Base-by-base conservation (phyloP, 495 filamentous ascomycete species). In the Staphylotrichum longicolle region DNA sequence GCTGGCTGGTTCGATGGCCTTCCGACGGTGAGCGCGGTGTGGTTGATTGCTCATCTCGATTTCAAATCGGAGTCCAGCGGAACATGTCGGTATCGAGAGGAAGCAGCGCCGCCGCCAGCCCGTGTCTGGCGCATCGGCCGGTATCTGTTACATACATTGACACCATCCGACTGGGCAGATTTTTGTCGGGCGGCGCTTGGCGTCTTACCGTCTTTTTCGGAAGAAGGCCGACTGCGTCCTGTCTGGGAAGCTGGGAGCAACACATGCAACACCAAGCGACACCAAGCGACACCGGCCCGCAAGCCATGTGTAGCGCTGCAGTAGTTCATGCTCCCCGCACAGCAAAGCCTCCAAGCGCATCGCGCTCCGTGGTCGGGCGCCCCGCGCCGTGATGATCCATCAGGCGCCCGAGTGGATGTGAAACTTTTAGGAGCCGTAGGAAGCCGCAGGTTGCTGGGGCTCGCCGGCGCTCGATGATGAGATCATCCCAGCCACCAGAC, bases 21-120 rank as follows among this genome's bases (percentile, higher is more conserved):
- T 50, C 57, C 27, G 58, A 54, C 20, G 58, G 50, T 15, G 27
- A 32, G 47, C 39, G 20, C 37, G 3, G 44, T 35, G 40, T 42
- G 47, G 47, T 35, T 45, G 58, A 60, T 60, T 60, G 50, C 58
- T 60, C 58, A 54, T 54, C 58, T n/a, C 8, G 41, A 60, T 60
- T 60, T 47, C 49, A 60, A 60, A 60, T 54, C 47, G 48, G 32
- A 30, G 9, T 37, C 39, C 20, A 27, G 20, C 20, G 20, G 57
- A 45, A 60, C 3, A 8, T 37, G 12, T 11, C 39, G 39, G 48
- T n/a, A 7, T 2, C 14, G 34, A 15, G 39, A 46, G 15, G 55
- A 12, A 48, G 12, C 42, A 14, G 8, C 44, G 12, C 54, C 54
- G 58, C 30, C 41, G 58, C 49, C 40, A 10, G 41, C 5, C 47